These are phyloP conservation scores for Candida palmyrensis DNA, from an alignment of 805 yeast genomes.

Conservation along the genomic window DNA sequence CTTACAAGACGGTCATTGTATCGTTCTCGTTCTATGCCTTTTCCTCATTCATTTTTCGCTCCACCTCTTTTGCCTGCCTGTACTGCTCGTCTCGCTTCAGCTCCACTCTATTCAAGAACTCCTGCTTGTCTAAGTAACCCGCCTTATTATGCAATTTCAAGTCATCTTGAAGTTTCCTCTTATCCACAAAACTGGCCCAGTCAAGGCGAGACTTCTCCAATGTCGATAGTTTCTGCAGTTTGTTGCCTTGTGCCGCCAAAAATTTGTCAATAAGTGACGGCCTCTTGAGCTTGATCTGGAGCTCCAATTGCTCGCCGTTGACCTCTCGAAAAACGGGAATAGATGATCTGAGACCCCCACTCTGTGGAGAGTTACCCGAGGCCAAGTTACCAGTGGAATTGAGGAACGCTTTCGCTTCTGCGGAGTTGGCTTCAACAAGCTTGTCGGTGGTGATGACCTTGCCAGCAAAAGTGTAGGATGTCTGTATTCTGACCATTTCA, in stretches of 20 bases:
- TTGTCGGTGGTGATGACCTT: slow-evolving; percentile 72
- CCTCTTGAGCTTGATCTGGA: slow-evolving; percentile 60
- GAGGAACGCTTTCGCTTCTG: slow-evolving; percentile 81
- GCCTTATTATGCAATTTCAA: slow-evolving; percentile 75
- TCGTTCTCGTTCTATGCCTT: slow-evolving; percentile 1
- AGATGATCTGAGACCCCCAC: slow-evolving; percentile 16
- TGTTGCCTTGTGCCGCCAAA: slow-evolving; percentile 54
- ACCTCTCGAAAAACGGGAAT: slow-evolving; percentile 31
- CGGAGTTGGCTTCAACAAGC: slow-evolving; percentile 69
- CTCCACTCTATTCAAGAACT: slow-evolving; percentile 76
- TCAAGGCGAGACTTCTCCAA: slow-evolving; percentile 89
- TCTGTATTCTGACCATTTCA: slow-evolving; percentile 62
- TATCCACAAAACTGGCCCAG: slow-evolving; percentile 92
- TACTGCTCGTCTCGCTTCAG: slow-evolving; percentile 47
- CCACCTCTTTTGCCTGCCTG: slow-evolving; percentile 37
- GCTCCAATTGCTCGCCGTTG: slow-evolving; percentile 31
- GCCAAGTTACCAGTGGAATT: slow-evolving; percentile 42
- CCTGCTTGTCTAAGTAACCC: slow-evolving; percentile 89
- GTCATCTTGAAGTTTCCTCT: slow-evolving; percentile 79
- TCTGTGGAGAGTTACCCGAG: slow-evolving; percentile 10
- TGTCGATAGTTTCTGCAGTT: slow-evolving; percentile 75
- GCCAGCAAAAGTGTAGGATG: slow-evolving; percentile 88
- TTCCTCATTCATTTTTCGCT: slow-evolving; percentile 12
- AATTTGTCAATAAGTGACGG: slow-evolving; percentile 76
- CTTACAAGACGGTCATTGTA: too few species aligned